A percentile compares a stretch with the other conserved stretches of the same genome.
Evolutionary conservation across 1,284 basidiomycete species (phyloP).

Genomic region (Microbotryum scabiosae): DNA sequence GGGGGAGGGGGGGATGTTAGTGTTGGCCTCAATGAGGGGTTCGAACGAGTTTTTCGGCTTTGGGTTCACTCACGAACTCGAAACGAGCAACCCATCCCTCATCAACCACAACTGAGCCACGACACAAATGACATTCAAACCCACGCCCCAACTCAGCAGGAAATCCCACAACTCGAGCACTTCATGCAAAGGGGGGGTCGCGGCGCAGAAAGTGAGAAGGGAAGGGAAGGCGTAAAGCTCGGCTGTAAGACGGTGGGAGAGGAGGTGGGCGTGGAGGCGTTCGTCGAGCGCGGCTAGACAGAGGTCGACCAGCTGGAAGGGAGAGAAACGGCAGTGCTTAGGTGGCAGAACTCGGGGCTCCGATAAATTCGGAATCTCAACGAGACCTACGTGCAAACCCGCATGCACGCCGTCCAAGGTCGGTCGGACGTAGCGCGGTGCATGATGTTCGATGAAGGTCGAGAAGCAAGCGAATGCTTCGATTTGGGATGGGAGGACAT

Average conservation of each 20-base stretch:
- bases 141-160: constrained; percentile 87
- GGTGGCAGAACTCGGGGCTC: no score
- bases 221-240: constrained; percentile 97
- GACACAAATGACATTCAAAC: constrained; percentile 90
- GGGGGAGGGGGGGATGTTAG: neutral
- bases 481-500: constrained; percentile 87
- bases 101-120: constrained; percentile 89
- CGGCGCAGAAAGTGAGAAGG: constrained; percentile 87
- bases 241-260: constrained; percentile 88
- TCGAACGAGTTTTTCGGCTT: neutral
- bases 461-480: constrained; percentile 95
- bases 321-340: no score
- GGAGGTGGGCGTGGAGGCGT: constrained; percentile 69
- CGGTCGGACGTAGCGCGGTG: constrained; percentile 90
- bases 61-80: constrained; percentile 55
- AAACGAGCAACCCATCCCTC: constrained; percentile 75
- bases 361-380: no score
- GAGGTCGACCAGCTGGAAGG: constrained; percentile 82
- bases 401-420: constrained; percentile 89
- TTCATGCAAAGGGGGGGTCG: constrained; percentile 89
- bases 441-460: constrained; percentile 84
- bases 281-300: constrained; percentile 85
- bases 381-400: constrained; percentile 73
- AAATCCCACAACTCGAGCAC: constrained; percentile 96
- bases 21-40: no score